Base-by-base conservation (phyloP, 2,329 filamentous ascomycete species). In the Onygena corvina region DNA sequence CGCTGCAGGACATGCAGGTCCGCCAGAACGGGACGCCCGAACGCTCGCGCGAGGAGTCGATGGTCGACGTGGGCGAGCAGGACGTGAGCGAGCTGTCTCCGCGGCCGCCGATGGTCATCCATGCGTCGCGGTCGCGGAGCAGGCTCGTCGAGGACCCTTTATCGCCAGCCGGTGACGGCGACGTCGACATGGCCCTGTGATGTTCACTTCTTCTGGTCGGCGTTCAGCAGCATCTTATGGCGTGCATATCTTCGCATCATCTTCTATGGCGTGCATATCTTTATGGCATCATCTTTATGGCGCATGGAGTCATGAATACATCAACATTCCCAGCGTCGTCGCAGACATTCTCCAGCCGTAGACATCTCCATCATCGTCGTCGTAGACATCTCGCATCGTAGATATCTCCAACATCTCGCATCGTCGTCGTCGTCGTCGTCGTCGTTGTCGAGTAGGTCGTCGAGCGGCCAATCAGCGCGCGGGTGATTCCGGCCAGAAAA, bases 121-220 rank as follows among this genome's bases (percentile, higher is more conserved):
- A 60, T 50, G 53, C 57, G 30, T 50, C 53, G 23, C 53, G 57
- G 35, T 72, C 76, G 2, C 74, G 69, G 50, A 70, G 72, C 44
- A 76, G 78, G 61, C 62, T 80, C 53, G 70, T 76, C 35, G 77
- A 76, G 54, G 69, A 69, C 14, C 62, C 61, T 7, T 59, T 23
- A 12, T 18, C 57, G 18, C 54, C 52, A 40, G 27, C 60, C 58
- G 53, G 56, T n/a, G 49, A 50, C 21, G 59, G 62, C 5, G 73
- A 77, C 52, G 68, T 63, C 6, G 79, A 83, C 59, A 75, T 82
- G 27, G 67, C 76, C 48, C 83, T 83, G 80, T 71, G 67, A 27
- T 76, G 72, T 44, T 51, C 16, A 21, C 7, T 7, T 9, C 6
- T 31, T 16, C 14, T 23, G 20, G 45, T 6, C n/a, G 20, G 30